These are phyloP conservation scores for Metschnikowia reukaufii DNA, from an alignment of 805 yeast genomes.

Conservation along the genomic window DNA sequence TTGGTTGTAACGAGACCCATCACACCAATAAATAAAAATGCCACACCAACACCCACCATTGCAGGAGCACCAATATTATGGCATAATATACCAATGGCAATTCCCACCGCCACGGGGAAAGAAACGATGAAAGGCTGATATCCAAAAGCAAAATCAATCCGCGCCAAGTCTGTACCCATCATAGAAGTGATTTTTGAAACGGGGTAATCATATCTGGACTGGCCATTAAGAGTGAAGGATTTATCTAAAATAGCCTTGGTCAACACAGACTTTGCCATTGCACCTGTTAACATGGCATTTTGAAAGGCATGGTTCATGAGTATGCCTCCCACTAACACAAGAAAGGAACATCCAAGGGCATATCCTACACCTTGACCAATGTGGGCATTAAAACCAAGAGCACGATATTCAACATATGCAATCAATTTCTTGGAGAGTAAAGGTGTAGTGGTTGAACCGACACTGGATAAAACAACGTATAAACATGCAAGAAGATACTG, in stretches of 20 bases:
- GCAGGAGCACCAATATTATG: slow-evolving; percentile 72
- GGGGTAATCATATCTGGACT: slow-evolving; percentile 59
- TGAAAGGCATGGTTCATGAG: slow-evolving; percentile 64
- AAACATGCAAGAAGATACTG: slow-evolving; percentile 27
- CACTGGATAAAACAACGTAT: slow-evolving; percentile 26
- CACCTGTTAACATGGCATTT: slow-evolving; percentile 62
- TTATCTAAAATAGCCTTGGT: slow-evolving; percentile 71
- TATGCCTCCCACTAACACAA: slow-evolving; percentile 31
- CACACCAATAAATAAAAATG: slow-evolving; percentile 48
- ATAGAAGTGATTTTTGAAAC: slow-evolving; percentile 72
- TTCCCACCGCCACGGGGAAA: slow-evolving; percentile 62
- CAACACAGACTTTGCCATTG: slow-evolving; percentile 65
- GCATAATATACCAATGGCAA: slow-evolving; percentile 63
- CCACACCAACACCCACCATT: slow-evolving; percentile 64
- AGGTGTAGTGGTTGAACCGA: slow-evolving; percentile 32
- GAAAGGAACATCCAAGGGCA: slow-evolving; percentile 36
- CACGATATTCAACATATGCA: slow-evolving; percentile 31
- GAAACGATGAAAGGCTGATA: slow-evolving; percentile 64
- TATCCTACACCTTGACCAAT: slow-evolving; percentile 43
- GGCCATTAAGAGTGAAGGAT: slow-evolving; percentile 58
- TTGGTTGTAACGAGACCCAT: slow-evolving; percentile 48
- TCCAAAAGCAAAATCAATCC: slow-evolving; percentile 75
- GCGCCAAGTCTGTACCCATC: slow-evolving; percentile 77
- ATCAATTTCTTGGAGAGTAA: slow-evolving; percentile 39
- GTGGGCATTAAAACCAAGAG: slow-evolving; percentile 24